Conservation (phyloP, 768 basidiomycete species). For the Hypsizygus marmoreus region DNA sequence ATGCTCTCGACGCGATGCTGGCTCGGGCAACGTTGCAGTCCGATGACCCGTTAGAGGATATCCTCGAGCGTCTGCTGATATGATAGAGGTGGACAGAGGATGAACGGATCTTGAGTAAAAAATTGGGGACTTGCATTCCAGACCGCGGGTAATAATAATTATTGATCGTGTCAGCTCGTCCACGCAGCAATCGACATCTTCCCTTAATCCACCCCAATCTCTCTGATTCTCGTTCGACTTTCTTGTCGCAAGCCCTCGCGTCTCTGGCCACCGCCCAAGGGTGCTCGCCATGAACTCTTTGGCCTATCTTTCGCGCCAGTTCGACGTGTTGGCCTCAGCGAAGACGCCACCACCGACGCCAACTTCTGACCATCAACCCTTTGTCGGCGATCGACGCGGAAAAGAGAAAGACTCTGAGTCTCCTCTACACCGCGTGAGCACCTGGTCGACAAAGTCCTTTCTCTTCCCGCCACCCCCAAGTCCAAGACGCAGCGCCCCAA, state of each 20-base stretch:
- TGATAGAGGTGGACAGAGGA: no score
- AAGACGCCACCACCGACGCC: conserved; percentile 63
- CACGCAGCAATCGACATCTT: conserved; percentile 6
- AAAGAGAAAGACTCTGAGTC: conserved; percentile 24
- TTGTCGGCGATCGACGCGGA: conserved; percentile 25
- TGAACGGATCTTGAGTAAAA: conserved; percentile 15
- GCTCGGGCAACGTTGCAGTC: no score
- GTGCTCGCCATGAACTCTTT: conserved; percentile 73
- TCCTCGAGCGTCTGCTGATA: no score
- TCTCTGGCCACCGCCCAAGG: conserved; percentile 11
- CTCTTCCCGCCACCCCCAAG: conserved; percentile 41
- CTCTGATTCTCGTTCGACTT: conserved; percentile 11
- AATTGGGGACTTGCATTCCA: conserved; percentile 15
- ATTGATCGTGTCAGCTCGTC: conserved; percentile 15
- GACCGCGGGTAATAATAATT: conserved; percentile 11
- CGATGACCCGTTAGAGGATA: no score
- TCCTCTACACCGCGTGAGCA: conserved; percentile 49
- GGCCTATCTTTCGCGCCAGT: conserved; percentile 77
- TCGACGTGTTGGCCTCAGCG: conserved; percentile 71
- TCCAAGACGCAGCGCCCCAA: conserved; percentile 34
- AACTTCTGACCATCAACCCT: conserved; percentile 35
- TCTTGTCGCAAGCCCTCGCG: conserved; percentile 3
- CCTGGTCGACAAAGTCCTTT: conserved; percentile 60
- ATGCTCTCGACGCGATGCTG: no score
- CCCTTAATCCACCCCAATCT: conserved; percentile 9